Evolutionary conservation across 140 eudicot species (phyloP).

Genomic region (Anethum foeniculum): DNA sequence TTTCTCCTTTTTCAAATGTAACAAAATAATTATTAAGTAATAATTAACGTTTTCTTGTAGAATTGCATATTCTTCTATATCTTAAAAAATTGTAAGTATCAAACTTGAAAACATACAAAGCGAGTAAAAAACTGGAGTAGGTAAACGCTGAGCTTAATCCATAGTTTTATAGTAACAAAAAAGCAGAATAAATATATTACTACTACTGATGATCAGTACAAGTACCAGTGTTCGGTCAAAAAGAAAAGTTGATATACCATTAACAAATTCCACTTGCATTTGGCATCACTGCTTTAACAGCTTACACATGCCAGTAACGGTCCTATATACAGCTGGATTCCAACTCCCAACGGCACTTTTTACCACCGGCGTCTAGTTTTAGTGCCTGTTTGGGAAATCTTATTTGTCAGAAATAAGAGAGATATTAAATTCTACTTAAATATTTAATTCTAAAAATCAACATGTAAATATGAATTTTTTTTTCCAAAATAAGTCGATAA

Average conservation of each 20-base stretch:
- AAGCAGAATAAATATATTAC: background rate
- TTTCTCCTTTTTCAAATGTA: too few species aligned
- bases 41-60: background rate
- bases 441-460: too few species aligned
- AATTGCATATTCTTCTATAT: background rate
- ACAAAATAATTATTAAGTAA: too few species aligned
- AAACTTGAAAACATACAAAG: background rate
- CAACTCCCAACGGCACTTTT: constrained; percentile 8
- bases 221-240: background rate
- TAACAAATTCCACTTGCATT: constrained; percentile 1
- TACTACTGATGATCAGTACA: background rate
- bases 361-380: too few species aligned
- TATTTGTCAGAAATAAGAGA: too few species aligned
- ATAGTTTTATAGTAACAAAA: background rate
- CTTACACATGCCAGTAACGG: constrained; percentile 14
- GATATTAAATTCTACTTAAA: too few species aligned
- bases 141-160: background rate
- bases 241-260: background rate
- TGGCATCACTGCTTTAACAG: constrained; percentile 7
- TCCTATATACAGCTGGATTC: constrained; percentile 16
- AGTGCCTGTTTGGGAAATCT: too few species aligned
- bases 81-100: background rate
- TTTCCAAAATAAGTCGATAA: too few species aligned
- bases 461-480: too few species aligned
- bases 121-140: background rate